phyloP scores from a whole-genome alignment of 305 asterid species.

The Rubia occidens region DNA sequence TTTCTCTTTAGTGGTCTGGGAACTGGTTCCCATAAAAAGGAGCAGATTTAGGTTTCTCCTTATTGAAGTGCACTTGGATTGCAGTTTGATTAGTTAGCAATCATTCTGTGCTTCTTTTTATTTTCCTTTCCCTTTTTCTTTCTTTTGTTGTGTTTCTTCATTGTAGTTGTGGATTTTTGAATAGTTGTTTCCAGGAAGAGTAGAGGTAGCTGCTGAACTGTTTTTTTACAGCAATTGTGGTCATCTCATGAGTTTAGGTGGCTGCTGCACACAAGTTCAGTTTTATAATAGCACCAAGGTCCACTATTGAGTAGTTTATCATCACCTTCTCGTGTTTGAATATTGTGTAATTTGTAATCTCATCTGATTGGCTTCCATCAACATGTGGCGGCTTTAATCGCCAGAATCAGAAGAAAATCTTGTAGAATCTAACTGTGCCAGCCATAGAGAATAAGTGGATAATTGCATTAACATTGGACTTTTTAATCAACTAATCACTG shows the following conservation, averaged over 20 bases:
- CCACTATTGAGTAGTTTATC: background rate
- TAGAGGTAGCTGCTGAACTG: no score
- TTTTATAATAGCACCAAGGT: background rate
- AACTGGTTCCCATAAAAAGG: background rate
- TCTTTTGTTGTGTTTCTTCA: background rate
- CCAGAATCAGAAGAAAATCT: background rate
- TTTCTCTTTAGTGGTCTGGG: background rate
- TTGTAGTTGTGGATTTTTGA: background rate
- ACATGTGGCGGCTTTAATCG: background rate
- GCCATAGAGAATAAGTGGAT: background rate
- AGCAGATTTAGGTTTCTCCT: no score
- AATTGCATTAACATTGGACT: background rate
- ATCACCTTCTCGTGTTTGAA: background rate
- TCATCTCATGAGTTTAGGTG: background rate
- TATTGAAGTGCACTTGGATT: background rate
- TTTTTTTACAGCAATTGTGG: no score
- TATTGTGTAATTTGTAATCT: background rate
- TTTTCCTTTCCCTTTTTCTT: background rate
- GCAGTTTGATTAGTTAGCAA: background rate
- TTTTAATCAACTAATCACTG: slow-evolving; percentile 1
- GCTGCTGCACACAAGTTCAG: background rate
- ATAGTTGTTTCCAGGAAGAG: background rate
- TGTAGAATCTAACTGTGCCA: background rate
- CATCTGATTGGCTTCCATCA: background rate
- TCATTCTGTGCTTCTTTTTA: background rate